Evolutionary conservation across 2,329 filamentous ascomycete genomes (phyloP).

Genomic region (Xylariomycetidae sp.): DNA sequence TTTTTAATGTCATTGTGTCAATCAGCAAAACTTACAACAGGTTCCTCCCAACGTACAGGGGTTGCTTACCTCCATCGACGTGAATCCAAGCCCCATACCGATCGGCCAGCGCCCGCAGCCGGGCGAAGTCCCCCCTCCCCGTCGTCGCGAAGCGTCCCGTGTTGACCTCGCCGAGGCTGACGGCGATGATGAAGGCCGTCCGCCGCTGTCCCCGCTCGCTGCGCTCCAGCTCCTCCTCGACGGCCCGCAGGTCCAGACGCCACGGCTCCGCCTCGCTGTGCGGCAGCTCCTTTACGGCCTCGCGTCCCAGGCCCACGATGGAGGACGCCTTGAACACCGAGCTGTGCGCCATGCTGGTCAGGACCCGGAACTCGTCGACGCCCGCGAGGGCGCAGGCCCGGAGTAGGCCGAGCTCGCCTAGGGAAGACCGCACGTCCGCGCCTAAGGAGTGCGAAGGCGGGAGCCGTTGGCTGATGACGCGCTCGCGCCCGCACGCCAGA

Average conservation of each 20-base stretch:
- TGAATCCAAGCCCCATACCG: constrained; percentile 79
- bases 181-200: constrained; percentile 68
- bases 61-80: constrained; percentile 64
- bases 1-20: too few relatives aligned
- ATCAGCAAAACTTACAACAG: too few relatives aligned
- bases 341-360: constrained; percentile 80
- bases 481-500: constrained; percentile 61
- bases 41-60: too few relatives aligned
- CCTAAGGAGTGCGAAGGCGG: too few relatives aligned
- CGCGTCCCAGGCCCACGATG: constrained; percentile 72
- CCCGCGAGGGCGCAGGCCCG: constrained; percentile 60
- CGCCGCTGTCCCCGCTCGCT: too few relatives aligned
- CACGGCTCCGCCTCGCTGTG: constrained; percentile 54
- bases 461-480: constrained; percentile 42
- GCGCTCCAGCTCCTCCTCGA: constrained; percentile 56
- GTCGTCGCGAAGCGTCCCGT: constrained; percentile 73
- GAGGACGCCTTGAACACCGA: constrained; percentile 80
- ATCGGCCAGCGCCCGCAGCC: constrained; percentile 66
- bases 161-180: constrained; percentile 90
- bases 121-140: constrained; percentile 52
- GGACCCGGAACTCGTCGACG: constrained; percentile 64
- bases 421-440: constrained; percentile 38
- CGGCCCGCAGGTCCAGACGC: constrained; percentile 60
- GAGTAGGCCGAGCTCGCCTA: constrained; percentile 67
- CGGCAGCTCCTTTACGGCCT: constrained; percentile 59